Evolutionary conservation across 169 alveolate genomes (phyloP).

Genomic region (Babesia sp.): DNA sequence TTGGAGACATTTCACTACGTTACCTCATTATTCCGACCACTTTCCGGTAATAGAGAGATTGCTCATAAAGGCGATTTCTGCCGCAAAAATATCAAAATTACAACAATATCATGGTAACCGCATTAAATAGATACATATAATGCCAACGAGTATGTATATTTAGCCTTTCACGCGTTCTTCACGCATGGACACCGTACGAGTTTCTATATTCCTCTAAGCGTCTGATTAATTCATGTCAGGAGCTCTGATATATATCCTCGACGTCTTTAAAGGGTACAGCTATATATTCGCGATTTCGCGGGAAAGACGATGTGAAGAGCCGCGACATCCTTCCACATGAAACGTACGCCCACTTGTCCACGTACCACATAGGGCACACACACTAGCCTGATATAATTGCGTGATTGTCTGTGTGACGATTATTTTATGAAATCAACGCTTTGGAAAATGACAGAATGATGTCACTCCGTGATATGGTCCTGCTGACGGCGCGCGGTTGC

Average conservation of each 20-base stretch:
- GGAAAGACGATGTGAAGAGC: background rate
- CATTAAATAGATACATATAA: too few species aligned
- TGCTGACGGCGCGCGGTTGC: background rate
- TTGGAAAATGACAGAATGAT: too few species aligned
- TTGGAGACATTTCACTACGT: background rate
- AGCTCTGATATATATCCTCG: too few species aligned
- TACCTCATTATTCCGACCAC: slow-evolving; percentile 14
- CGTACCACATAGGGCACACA: slow-evolving; percentile 31
- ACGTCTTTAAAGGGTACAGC: too few species aligned
- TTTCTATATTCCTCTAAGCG: too few species aligned
- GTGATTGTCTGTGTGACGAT: background rate
- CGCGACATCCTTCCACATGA: slow-evolving; percentile 41
- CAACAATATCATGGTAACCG: background rate
- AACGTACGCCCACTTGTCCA: slow-evolving; percentile 11
- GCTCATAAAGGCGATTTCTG: slow-evolving; percentile 2
- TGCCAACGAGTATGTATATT: too few species aligned
- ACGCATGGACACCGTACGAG: too few species aligned
- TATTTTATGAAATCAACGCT: background rate
- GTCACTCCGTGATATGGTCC: background rate
- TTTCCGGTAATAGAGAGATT: background rate
- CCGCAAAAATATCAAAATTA: background rate
- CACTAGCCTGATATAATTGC: slow-evolving; percentile 6
- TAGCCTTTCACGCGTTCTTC: too few species aligned
- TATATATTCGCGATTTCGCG: background rate
- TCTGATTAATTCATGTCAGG: too few species aligned